Conservation (phyloP, 768 basidiomycete genomes). For the Leccinellum rugosiceps region DNA sequence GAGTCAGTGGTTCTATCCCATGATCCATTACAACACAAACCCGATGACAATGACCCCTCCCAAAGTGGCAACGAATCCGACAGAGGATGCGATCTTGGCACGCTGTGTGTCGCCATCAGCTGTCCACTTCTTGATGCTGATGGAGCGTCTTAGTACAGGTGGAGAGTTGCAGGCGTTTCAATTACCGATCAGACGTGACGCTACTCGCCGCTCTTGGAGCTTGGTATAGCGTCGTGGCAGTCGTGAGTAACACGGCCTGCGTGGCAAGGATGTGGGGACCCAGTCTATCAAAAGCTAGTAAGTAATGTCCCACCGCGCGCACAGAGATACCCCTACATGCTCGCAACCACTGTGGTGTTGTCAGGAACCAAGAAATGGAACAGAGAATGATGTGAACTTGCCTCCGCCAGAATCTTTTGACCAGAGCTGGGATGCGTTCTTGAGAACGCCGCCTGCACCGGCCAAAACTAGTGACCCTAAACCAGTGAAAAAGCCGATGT, state of each 20-base stretch:
- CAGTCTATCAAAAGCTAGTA: conserved; percentile 12
- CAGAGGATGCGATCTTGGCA: conserved; percentile 17
- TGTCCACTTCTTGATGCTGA: conserved; percentile 24
- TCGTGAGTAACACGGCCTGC: conserved; percentile 25
- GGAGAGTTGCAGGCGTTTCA: not conserved
- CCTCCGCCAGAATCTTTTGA: conserved; percentile 29
- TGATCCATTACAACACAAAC: not conserved
- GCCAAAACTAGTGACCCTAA: conserved; percentile 14
- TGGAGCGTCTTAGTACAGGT: not conserved
- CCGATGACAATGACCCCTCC: conserved; percentile 11
- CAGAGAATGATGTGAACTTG: not conserved
- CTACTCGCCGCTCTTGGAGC: conserved; percentile 18
- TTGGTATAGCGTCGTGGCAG: conserved; percentile 22
- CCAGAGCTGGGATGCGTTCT: conserved; percentile 28
- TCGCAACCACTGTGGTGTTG: conserved; percentile 15
- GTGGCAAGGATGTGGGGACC: conserved; percentile 24
- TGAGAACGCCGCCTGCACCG: conserved; percentile 18
- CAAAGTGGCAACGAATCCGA: conserved; percentile 16
- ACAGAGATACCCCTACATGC: conserved; percentile 17
- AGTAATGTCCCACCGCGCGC: conserved; percentile 1
- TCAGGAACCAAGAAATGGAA: conserved; percentile 1
- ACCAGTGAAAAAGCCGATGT: conserved; percentile 11
- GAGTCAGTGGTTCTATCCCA: not conserved
- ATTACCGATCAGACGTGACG: conserved; percentile 27
- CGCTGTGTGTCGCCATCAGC: conserved; percentile 14